Base-by-base conservation (phyloP, 2,329 filamentous ascomycete species). In the Calonectria crousiana region DNA sequence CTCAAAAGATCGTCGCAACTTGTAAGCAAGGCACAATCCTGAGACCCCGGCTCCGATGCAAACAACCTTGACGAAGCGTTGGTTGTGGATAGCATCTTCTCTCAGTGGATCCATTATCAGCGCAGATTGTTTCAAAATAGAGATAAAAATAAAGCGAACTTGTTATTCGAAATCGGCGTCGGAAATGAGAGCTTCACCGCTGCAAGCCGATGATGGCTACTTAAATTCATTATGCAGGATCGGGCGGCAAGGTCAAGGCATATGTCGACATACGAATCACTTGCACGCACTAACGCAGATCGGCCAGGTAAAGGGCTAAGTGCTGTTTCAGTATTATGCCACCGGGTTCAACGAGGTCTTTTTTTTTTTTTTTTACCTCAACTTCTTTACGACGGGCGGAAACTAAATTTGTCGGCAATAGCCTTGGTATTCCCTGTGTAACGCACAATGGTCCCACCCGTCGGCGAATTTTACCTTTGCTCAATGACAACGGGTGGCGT, bases 41-140 rank as follows among this genome's bases (percentile, higher is more conserved):
- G 74, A 76, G 1, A 76, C 64, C 0, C 75, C 75, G 16, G 75
- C 75, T 6, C 75, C 75, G 23, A 76, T 14, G 5, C 75, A 76
- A 2, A 74, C 28, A 26, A 76, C 38, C 51, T 76, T 62, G 34
- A 62, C 56, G 34, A 62, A 62, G 34, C 56, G 56, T 28, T 62
- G 56, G 56, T 62, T 62, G 56, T 62, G 56, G 36, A 62, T 76
- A 26, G 74, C 75, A 23, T 78, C 16, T 75, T 76, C 4, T 75
- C 68, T 47, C n/a, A 52, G 3, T 81, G 73, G 0, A 85, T 75
- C 0, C 83, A 82, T 9, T 81, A 67, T 36, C 82, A 83, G 14
- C 83, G 82, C 30, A 68, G 74, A 6, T 77, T 74, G 14, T 79
- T 83, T 82, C 47, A 79, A 79, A 0, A 84, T 62, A 23, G 28